These are phyloP conservation scores for Myriangium duriaei DNA, from an alignment of 2,329 filamentous ascomycete species.

Conservation along the genomic window DNA sequence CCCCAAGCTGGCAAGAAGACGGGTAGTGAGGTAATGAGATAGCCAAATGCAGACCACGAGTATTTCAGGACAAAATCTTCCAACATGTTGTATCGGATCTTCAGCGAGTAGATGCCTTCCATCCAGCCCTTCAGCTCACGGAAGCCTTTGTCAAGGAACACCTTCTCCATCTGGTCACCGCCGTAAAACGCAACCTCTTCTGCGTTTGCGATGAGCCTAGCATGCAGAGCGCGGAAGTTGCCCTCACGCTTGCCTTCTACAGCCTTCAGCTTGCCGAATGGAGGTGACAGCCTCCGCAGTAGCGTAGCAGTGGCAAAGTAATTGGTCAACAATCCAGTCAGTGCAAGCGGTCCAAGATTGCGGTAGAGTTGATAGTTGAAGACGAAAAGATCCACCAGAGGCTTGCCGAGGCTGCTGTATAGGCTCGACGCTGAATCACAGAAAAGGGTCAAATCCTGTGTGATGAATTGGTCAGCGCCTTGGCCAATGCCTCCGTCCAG, in stretches of 20 bases:
- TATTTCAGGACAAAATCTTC: conserved; percentile 98
- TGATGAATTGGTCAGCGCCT: conserved; percentile 92
- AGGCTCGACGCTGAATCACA: conserved; percentile 83
- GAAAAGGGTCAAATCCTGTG: conserved; percentile 89
- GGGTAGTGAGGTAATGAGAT: conserved; percentile 81
- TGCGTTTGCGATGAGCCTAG: conserved; percentile 86
- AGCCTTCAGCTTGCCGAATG: conserved; percentile 92
- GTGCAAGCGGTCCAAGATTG: conserved; percentile 75
- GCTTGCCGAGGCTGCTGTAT: conserved; percentile 95
- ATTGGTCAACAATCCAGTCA: conserved; percentile 77
- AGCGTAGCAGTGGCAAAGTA: conserved; percentile 92
- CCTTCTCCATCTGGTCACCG: conserved; percentile 87
- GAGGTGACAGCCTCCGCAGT: conserved; percentile 75
- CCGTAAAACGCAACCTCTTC: conserved; percentile 98
- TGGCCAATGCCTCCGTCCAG: conserved; percentile 86
- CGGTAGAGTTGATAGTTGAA: conserved; percentile 97
- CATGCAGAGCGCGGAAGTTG: conserved; percentile 83
- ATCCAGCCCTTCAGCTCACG: conserved; percentile 90
- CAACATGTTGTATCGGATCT: conserved; percentile 96
- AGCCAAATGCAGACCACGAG: conserved; percentile 96
- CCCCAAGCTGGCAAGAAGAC: conserved; percentile 93
- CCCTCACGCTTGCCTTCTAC: conserved; percentile 92
- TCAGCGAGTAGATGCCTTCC: conserved; percentile 95
- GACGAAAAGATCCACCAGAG: conserved; percentile 88
- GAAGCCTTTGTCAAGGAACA: conserved; percentile 84